Base-by-base conservation (phyloP, 208 protist genomes). In the Leishmania amazonensis region DNA sequence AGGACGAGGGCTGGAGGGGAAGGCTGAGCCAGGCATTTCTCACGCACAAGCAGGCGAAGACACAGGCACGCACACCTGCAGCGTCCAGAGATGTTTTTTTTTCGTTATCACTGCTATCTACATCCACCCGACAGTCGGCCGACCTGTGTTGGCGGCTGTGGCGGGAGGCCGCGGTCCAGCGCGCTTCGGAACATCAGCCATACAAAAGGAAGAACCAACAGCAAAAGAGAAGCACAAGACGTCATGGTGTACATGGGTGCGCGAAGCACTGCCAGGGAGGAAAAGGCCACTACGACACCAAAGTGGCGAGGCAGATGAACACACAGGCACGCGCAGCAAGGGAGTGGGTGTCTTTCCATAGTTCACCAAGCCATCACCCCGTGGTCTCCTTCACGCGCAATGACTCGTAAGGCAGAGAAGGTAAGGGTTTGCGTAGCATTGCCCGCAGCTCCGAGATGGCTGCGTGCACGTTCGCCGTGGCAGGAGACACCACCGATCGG, bases 361-460 rank as follows among this genome's bases (percentile, higher is more conserved):
- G 11, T 45, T 40, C 70, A 19, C 45, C 73, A 62, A 40, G 51
- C 40, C 19, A 19, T 49, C 24, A 78, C 17, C 57, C 40, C 40
- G 75, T 49, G 6, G 49, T n/a, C 11, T 81, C 81, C 53, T 67
- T 54, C 35, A 40, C 67, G 31, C 76, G 62, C 35, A 74, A 45
- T 31, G 57, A 17, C 3, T 87, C 82, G 78, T 94, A 94, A n/a
- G 95, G 93, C 38, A 97, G 75, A 3, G 90, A 85, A 6, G 93
- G 92, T 11, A 97, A 86, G 31, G 95, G 95, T 45, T 90, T 88
- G 38, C 93, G 93, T 68, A 98, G 85, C 84, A 98, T 88, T 11
- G 78, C 84, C 35, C 90, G 88, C 42, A 98, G 87, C 81, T 98
- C 93, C 47, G 85, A 90, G 80, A 98, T 91, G 53, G 94, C 91